phyloP scores from a whole-genome alignment of 192 early-diverging fungal species.

The Entomortierella lignicola region DNA sequence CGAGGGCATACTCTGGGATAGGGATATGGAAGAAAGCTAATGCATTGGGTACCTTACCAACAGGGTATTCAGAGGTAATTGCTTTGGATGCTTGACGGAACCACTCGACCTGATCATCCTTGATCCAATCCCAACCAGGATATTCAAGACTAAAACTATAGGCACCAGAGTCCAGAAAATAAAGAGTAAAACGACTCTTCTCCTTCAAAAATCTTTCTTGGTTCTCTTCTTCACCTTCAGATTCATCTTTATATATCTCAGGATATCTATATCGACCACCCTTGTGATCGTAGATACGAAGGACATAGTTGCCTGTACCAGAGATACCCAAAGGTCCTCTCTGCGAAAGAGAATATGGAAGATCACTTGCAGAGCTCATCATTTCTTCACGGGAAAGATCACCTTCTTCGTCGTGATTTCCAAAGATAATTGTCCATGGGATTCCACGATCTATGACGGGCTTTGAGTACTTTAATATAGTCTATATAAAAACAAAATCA shows the following conservation, averaged over 20 bases:
- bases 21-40: constrained; percentile 62
- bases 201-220: not conserved
- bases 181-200: constrained; percentile 50
- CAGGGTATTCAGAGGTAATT: constrained; percentile 21
- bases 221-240: not conserved
- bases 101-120: constrained; percentile 60
- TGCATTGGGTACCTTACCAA: constrained; percentile 49
- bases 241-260: not conserved
- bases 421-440: constrained; percentile 59
- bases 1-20: constrained; percentile 45
- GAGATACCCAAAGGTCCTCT: constrained; percentile 53
- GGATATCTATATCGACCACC: constrained; percentile 8
- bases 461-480: constrained; percentile 44
- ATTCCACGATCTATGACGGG: constrained; percentile 42
- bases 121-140: constrained; percentile 54
- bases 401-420: constrained; percentile 59
- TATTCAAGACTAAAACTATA: constrained; percentile 49
- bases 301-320: constrained; percentile 56
- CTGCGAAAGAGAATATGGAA: constrained; percentile 53
- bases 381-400: constrained; percentile 59
- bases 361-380: constrained; percentile 43
- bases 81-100: constrained; percentile 38
- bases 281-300: constrained; percentile 35
- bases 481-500: constrained; percentile 13
- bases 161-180: constrained; percentile 58